Conservation (phyloP, 768 basidiomycete genomes). For the Tephrocybe rancida region DNA sequence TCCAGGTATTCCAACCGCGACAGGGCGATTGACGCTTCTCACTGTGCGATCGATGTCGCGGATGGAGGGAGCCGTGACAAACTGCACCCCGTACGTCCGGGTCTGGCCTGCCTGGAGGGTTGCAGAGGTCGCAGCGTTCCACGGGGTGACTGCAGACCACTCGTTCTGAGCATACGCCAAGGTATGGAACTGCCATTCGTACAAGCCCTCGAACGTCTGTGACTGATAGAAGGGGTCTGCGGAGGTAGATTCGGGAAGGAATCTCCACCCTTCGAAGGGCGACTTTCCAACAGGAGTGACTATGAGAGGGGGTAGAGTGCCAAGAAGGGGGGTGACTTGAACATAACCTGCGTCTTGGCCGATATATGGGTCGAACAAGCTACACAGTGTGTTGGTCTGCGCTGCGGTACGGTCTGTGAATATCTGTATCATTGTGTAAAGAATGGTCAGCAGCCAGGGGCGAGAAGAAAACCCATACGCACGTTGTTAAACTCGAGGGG, state of each 20-base stretch:
- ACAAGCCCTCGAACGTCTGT: conserved; percentile 60
- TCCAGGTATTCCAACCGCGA: conserved; percentile 55
- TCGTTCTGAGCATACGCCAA: conserved; percentile 58
- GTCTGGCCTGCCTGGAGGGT: conserved; percentile 47
- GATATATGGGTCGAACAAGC: conserved; percentile 59
- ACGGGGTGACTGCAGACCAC: conserved; percentile 52
- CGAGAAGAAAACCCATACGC: conserved; percentile 13
- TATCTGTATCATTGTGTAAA: conserved; percentile 37
- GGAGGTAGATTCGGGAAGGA: conserved; percentile 51
- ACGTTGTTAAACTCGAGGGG: conserved; percentile 62
- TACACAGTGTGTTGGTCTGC: conserved; percentile 53
- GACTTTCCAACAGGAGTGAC: conserved; percentile 46
- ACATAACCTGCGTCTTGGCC: conserved; percentile 58
- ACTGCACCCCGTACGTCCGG: conserved; percentile 56
- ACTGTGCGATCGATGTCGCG: conserved; percentile 49
- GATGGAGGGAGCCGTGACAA: conserved; percentile 51
- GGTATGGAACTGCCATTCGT: conserved; percentile 65
- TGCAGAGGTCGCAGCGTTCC: conserved; percentile 55
- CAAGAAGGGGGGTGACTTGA: conserved; percentile 47
- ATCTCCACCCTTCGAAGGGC: conserved; percentile 63
- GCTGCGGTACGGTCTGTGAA: conserved; percentile 56
- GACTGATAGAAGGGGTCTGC: conserved; percentile 53
- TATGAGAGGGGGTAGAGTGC: conserved; percentile 46
- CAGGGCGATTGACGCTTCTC: conserved; percentile 41
- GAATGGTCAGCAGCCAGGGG: neutral